Evolutionary conservation across 192 early-diverging fungal genomes (phyloP).

Genomic region (Coemansia sp.): DNA sequence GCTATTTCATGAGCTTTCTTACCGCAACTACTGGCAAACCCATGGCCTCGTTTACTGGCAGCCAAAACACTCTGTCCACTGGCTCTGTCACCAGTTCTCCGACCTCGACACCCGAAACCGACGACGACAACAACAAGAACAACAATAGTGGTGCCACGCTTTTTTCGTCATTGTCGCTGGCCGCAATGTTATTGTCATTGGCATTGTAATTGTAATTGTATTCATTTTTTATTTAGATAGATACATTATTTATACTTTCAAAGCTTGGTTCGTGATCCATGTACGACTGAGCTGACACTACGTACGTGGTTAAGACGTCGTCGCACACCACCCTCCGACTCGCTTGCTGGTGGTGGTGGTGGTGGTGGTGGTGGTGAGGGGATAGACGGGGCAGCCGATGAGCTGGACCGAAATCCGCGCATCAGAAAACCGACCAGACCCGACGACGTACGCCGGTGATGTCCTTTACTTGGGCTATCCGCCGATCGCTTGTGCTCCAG

Average conservation of each 20-base stretch:
- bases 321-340: background rate
- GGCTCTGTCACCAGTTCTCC: background rate
- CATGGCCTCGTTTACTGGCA: background rate
- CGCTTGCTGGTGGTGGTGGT: background rate
- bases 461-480: background rate
- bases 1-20: slow-evolving; percentile 41
- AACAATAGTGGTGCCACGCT: background rate
- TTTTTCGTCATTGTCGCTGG: slow-evolving; percentile 1
- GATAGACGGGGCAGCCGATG: slow-evolving; percentile 6
- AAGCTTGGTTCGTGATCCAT: background rate
- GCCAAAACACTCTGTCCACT: background rate
- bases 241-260: background rate
- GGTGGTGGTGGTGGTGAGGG: slow-evolving; percentile 2
- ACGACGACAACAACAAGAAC: background rate
- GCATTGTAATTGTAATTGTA: background rate
- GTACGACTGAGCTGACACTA: slow-evolving; percentile 14
- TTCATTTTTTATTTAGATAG: background rate
- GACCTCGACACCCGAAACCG: background rate
- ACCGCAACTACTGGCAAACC: slow-evolving; percentile 7
- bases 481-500: background rate
- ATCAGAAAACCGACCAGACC: slow-evolving; percentile 40
- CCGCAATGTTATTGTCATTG: background rate
- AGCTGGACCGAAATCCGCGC: slow-evolving; percentile 35
- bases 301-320: slow-evolving; percentile 16
- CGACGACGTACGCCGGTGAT: slow-evolving; percentile 42